Evolutionary conservation across 495 filamentous ascomycete genomes (phyloP).

Genomic region (Penicillium coprophilum): DNA sequence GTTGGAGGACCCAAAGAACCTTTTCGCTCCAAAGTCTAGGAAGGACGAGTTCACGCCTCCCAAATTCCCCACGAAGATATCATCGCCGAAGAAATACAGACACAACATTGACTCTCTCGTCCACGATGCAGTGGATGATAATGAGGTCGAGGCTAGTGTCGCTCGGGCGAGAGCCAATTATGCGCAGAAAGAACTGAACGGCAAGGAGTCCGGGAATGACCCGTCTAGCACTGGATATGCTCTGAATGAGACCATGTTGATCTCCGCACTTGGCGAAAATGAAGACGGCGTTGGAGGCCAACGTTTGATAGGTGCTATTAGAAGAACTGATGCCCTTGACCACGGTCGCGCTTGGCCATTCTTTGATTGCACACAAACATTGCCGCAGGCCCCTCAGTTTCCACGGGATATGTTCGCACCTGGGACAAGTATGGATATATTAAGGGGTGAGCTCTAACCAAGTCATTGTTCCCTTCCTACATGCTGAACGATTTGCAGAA

Average conservation of each 20-base stretch:
- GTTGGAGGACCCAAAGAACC: slow-evolving; percentile 45
- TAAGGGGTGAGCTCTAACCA: slow-evolving; percentile 36
- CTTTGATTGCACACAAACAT: slow-evolving; percentile 44
- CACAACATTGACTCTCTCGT: slow-evolving; percentile 67
- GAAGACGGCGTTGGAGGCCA: slow-evolving; percentile 51
- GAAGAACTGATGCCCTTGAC: slow-evolving; percentile 69
- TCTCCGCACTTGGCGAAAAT: slow-evolving; percentile 49
- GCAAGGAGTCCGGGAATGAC: not conserved
- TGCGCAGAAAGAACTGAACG: slow-evolving; percentile 18
- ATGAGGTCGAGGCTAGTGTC: slow-evolving; percentile 57
- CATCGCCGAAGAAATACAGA: slow-evolving; percentile 55
- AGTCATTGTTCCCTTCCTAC: not conserved
- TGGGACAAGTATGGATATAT: slow-evolving; percentile 26
- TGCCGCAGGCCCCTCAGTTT: slow-evolving; percentile 39
- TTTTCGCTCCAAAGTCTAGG: slow-evolving; percentile 31
- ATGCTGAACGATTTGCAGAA: slow-evolving; percentile 30
- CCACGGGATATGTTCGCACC: slow-evolving; percentile 30
- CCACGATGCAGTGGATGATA: slow-evolving; percentile 56
- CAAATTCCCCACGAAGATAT: slow-evolving; percentile 15
- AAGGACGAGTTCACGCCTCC: slow-evolving; percentile 14
- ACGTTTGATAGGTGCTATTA: slow-evolving; percentile 67
- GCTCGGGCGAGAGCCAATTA: slow-evolving; percentile 51
- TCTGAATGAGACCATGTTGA: slow-evolving; percentile 46
- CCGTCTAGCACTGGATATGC: slow-evolving; percentile 2
- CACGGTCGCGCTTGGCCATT: slow-evolving; percentile 65